Percentiles rank a stretch among this genome's conserved stretches.
Conservation (phyloP, 2,329 filamentous ascomycete species). For the Fusarium concolor region DNA sequence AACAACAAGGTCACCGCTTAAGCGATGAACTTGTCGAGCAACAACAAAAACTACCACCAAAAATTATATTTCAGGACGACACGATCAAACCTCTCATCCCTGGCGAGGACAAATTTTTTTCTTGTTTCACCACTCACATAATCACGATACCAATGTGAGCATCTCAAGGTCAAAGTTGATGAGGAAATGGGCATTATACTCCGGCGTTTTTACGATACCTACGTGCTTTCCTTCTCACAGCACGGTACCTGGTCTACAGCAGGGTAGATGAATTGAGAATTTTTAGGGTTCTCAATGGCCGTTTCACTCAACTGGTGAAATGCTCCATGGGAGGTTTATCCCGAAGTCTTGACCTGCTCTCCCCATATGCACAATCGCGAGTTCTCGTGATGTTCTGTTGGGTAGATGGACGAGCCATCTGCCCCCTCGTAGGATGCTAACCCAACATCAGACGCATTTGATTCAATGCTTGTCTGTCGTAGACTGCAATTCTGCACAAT, state of each 20-base stretch:
- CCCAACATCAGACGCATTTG: conserved; percentile 15
- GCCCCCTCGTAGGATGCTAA: conserved; percentile 35
- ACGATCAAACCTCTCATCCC: conserved; percentile 36
- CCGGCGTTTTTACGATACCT: conserved; percentile 53
- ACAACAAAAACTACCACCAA: conserved; percentile 30
- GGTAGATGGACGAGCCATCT: conserved; percentile 16
- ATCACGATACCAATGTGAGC: conserved; percentile 26
- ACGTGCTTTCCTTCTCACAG: conserved; percentile 43
- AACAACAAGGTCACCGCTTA: conserved; percentile 76
- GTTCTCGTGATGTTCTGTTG: conserved; percentile 30
- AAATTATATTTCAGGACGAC: conserved; percentile 23
- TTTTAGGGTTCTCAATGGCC: conserved; percentile 73
- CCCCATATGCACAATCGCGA: conserved; percentile 35
- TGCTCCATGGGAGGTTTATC: conserved; percentile 81
- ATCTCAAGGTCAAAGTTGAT: conserved; percentile 44
- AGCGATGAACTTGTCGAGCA: conserved; percentile 45
- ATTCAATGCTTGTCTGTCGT: conserved; percentile 22
- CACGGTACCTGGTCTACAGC: conserved; percentile 50
- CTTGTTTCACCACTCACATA: conserved; percentile 34
- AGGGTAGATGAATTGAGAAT: conserved; percentile 59
- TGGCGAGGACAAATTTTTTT: conserved; percentile 41
- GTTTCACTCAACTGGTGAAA: conserved; percentile 75
- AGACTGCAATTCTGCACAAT: conserved; percentile 20
- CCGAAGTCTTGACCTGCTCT: conserved; percentile 65
- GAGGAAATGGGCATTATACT: conserved; percentile 54